Evolutionary conservation across 345 rosid genomes (phyloP).

Genomic region (Excoecaria cochinchinensis): DNA sequence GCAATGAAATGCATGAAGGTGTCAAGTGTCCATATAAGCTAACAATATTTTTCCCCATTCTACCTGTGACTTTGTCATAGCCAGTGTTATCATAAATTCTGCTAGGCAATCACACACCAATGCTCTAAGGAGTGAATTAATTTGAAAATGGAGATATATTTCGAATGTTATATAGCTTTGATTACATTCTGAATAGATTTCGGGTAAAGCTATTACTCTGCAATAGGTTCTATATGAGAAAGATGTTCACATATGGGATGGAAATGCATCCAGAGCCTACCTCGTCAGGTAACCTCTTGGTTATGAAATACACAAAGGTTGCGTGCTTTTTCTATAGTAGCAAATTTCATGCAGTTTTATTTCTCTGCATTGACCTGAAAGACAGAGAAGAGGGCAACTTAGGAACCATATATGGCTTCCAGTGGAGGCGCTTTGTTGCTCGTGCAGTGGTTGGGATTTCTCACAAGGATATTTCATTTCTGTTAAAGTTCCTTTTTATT

Average conservation of each 20-base stretch:
- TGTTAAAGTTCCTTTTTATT: conserved; percentile 16
- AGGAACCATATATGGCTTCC: conserved; percentile 96
- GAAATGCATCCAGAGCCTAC: conserved; percentile 89
- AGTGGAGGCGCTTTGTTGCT: conserved; percentile 99
- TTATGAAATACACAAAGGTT: not conserved
- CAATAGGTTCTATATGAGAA: conserved; percentile 88
- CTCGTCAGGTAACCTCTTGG: conserved; percentile 61
- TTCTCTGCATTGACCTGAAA: conserved; percentile 65
- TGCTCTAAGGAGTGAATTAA: no score
- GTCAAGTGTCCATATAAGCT: no score
- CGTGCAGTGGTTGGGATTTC: no score
- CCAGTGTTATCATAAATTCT: no score
- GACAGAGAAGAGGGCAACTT: conserved; percentile 94
- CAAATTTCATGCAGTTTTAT: not conserved
- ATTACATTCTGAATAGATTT: no score
- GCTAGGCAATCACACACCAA: no score
- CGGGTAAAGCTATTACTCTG: not conserved
- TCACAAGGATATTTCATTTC: no score
- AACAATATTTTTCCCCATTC: no score
- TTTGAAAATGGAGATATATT: no score
- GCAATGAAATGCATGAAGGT: no score
- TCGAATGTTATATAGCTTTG: not conserved
- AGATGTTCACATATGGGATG: conserved; percentile 94
- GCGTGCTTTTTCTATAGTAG: not conserved
- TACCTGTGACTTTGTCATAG: no score